Percentiles rank a stretch among this genome's conserved stretches.
Evolutionary conservation across 192 early-diverging fungal species (phyloP).

Genomic region (Rhizoclosmatium sp.): DNA sequence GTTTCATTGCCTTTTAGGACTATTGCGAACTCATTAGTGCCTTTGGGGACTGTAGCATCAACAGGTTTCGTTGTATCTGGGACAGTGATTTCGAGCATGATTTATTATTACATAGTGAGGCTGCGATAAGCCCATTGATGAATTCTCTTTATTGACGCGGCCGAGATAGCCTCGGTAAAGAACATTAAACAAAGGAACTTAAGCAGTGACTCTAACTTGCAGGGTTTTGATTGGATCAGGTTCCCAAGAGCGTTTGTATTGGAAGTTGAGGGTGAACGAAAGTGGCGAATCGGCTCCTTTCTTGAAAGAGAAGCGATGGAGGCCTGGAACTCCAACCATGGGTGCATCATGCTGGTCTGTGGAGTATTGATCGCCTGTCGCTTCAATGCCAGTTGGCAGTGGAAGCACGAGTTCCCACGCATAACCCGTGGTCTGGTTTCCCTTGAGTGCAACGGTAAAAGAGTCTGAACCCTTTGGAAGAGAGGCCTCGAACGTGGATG

Average conservation of each 20-base stretch:
- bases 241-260: slow-evolving; percentile 17
- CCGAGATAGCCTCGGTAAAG: no score
- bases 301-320: not conserved
- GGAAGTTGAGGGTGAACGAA: not conserved
- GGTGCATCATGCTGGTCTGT: not conserved
- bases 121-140: no score
- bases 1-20: not conserved
- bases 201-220: not conserved
- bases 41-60: not conserved
- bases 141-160: no score
- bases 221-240: slow-evolving; percentile 9
- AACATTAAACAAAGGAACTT: no score
- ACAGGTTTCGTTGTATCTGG: not conserved
- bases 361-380: not conserved
- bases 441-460: not conserved
- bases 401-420: not conserved
- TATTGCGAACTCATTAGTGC: not conserved
- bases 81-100: not conserved
- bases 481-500: not conserved
- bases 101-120: not conserved
- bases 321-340: not conserved
- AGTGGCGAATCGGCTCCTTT: not conserved
- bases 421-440: not conserved
- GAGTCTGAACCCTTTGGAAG: not conserved
- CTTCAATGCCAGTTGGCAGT: not conserved